These are phyloP conservation scores for Candolleomyces aberdarensis DNA, from an alignment of 768 basidiomycete species.

Conservation along the genomic window DNA sequence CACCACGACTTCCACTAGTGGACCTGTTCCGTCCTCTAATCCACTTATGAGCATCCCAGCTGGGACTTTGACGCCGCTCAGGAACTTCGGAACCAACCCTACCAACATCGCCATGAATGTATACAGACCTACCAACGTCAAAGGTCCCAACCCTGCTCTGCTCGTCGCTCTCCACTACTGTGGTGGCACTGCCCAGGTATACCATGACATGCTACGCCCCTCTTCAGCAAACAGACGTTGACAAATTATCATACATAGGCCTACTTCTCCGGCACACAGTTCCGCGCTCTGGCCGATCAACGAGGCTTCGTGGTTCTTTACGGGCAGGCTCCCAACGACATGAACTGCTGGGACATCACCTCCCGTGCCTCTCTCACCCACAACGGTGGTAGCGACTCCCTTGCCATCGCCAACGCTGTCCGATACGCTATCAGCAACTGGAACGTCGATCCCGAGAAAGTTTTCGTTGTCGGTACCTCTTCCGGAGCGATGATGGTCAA, in stretches of 20 bases:
- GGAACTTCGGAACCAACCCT: constrained; percentile 50
- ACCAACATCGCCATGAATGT: constrained; percentile 46
- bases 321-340: constrained; percentile 36
- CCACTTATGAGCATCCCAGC: constrained; percentile 2
- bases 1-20: neutral
- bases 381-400: constrained; percentile 53
- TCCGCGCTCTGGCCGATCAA: constrained; percentile 47
- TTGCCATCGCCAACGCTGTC: constrained; percentile 44
- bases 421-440: constrained; percentile 46
- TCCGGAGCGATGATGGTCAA: constrained; percentile 64
- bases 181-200: constrained; percentile 42
- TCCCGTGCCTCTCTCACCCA: constrained; percentile 48
- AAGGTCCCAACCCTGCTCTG: constrained; percentile 32
- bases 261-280: constrained; percentile 46
- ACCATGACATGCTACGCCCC: neutral
- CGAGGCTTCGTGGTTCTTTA: constrained; percentile 53
- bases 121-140: constrained; percentile 38
- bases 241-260: constrained; percentile 5
- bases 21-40: neutral
- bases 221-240: neutral
- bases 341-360: constrained; percentile 54
- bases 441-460: constrained; percentile 41
- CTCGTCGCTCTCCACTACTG: constrained; percentile 56
- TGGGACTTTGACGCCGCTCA: constrained; percentile 2
- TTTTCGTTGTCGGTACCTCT: constrained; percentile 51